These are phyloP conservation scores for Pythium brachiatum DNA, from an alignment of 352 stramenopile genomes.

Conservation along the genomic window DNA sequence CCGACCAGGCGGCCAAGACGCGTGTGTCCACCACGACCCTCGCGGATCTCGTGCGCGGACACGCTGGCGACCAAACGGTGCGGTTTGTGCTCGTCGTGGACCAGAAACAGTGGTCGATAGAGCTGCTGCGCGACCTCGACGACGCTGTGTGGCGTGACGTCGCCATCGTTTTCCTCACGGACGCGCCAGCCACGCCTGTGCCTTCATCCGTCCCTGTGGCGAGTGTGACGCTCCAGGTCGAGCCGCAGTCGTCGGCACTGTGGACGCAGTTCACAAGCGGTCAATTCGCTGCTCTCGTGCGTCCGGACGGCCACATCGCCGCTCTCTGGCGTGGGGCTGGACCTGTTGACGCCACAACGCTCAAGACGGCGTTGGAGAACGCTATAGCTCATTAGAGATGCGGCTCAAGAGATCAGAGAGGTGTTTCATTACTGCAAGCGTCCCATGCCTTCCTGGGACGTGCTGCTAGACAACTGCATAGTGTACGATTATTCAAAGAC, in stretches of 20 bases:
- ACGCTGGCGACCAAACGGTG: conserved; percentile 25
- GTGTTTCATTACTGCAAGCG: background rate
- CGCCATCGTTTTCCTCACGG: conserved; percentile 13
- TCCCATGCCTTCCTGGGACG: background rate
- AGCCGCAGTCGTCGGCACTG: conserved; percentile 20
- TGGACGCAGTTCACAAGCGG: conserved; percentile 41
- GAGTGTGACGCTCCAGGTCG: conserved; percentile 3
- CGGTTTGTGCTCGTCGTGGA: conserved; percentile 61
- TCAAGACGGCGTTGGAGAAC: conserved; percentile 7
- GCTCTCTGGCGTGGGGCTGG: conserved; percentile 36
- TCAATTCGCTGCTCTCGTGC: conserved; percentile 52
- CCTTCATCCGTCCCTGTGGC: background rate
- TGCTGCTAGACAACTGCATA: background rate
- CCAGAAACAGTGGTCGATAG: conserved; percentile 16
- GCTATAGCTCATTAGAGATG: background rate
- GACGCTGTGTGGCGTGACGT: conserved; percentile 13
- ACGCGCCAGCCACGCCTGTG: background rate
- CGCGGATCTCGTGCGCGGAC: conserved; percentile 17
- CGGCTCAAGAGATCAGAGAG: background rate
- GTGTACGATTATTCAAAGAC: background rate
- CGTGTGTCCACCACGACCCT: conserved; percentile 59
- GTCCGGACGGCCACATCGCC: conserved; percentile 81
- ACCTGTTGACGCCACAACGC: background rate
- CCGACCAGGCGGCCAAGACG: background rate
- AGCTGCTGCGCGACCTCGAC: background rate